These are phyloP conservation scores for Solanum pennellii DNA, from an alignment of 257 asterid genomes.

Conservation along the genomic window DNA sequence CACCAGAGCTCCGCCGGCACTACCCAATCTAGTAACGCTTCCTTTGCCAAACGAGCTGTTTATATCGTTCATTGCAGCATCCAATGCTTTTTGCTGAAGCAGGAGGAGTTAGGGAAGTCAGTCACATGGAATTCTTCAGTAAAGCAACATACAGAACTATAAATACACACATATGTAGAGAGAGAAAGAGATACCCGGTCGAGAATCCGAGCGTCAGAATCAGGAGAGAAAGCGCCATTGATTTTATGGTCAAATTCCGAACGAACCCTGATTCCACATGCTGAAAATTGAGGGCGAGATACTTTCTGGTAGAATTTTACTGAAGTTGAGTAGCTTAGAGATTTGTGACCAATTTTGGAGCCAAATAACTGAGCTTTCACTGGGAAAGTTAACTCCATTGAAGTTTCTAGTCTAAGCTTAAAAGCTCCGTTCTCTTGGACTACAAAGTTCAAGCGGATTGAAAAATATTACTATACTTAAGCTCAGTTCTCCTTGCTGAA, in stretches of 20 bases:
- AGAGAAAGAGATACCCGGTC: constrained; percentile 57
- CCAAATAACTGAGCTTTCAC: neutral
- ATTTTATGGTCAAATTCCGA: constrained; percentile 57
- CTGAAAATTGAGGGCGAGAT: neutral
- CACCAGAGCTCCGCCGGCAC: constrained; percentile 99
- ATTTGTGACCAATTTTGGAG: neutral
- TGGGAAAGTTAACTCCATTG: neutral
- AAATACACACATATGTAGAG: neutral
- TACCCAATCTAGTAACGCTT: constrained; percentile 92
- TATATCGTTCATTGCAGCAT: constrained; percentile 93
- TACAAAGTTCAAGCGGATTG: neutral
- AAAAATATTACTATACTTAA: neutral
- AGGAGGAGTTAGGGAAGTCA: neutral
- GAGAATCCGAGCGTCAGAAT: constrained; percentile 66
- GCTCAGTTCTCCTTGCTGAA: neutral
- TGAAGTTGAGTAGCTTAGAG: constrained; percentile 6
- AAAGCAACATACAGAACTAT: neutral
- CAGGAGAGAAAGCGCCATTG: constrained; percentile 67
- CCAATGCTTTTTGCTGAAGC: constrained; percentile 85
- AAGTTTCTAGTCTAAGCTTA: neutral
- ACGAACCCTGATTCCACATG: constrained; percentile 42
- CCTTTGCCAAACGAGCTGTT: constrained; percentile 95
- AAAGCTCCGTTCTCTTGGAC: neutral
- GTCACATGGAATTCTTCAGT: neutral
- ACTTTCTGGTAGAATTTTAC: neutral